These are phyloP conservation scores for Ciborinia camelliae DNA, from an alignment of 2,329 filamentous ascomycete genomes.

Conservation along the genomic window DNA sequence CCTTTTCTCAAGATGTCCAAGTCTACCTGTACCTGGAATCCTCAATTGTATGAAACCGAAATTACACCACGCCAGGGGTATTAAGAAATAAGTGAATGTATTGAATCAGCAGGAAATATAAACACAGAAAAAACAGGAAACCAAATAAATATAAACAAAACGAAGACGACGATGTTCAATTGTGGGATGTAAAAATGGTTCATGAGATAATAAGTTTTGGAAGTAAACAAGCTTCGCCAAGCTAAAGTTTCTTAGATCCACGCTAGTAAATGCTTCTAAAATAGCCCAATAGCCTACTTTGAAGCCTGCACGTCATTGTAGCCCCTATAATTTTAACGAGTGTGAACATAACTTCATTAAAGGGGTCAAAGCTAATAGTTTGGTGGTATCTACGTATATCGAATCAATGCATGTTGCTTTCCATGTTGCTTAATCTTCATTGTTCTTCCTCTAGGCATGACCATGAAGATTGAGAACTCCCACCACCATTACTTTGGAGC, in stretches of 20 bases:
- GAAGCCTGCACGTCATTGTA: background rate
- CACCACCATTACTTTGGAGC: background rate
- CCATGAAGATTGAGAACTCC: too few species aligned
- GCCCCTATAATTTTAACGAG: conserved; percentile 12
- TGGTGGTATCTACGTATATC: too few species aligned
- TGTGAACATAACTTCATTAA: background rate
- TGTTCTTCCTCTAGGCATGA: too few species aligned
- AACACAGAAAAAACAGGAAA: background rate
- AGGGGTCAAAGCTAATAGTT: too few species aligned
- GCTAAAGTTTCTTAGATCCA: background rate
- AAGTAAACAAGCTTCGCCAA: conserved; percentile 5
- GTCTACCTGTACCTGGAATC: background rate
- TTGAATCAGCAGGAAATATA: background rate
- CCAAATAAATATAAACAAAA: background rate
- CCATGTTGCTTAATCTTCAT: too few species aligned
- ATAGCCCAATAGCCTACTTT: too few species aligned
- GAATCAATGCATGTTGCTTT: too few species aligned
- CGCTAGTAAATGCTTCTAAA: too few species aligned
- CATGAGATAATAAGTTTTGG: conserved; percentile 2
- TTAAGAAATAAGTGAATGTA: background rate
- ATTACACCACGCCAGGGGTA: background rate
- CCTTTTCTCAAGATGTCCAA: background rate
- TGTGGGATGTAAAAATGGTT: background rate
- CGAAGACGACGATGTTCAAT: background rate
- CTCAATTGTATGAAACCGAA: background rate